Conservation (phyloP, 306 rosid genomes). For the Erythrophleum fordii region DNA sequence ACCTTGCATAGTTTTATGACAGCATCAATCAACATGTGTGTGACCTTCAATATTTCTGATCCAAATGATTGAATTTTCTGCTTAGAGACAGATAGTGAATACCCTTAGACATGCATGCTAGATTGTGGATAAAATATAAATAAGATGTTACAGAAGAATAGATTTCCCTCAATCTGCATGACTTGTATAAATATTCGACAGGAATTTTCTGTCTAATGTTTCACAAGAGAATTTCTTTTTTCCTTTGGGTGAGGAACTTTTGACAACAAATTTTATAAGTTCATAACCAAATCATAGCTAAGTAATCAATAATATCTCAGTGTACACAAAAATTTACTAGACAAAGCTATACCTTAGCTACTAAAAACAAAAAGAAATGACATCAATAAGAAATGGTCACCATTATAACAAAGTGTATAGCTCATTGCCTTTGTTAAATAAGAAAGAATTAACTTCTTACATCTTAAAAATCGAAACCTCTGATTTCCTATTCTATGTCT, state of each 20-base stretch:
- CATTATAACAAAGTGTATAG: background rate
- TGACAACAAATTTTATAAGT: background rate
- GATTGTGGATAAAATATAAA: slow-evolving; percentile 26
- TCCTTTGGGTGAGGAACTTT: background rate
- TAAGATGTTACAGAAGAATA: background rate
- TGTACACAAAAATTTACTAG: background rate
- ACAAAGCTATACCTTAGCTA: background rate
- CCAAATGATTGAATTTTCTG: slow-evolving; percentile 69
- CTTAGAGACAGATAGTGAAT: slow-evolving; percentile 35
- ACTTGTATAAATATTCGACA: background rate
- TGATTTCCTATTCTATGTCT: background rate
- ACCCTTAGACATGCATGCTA: slow-evolving; percentile 18
- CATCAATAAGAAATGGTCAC: background rate
- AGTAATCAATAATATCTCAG: background rate
- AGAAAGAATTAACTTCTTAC: background rate
- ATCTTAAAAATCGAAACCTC: background rate
- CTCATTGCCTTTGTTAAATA: background rate
- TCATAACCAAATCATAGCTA: background rate
- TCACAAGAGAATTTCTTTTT: background rate
- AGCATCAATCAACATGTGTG: slow-evolving; percentile 62
- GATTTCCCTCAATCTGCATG: slow-evolving; percentile 1
- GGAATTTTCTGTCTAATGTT: background rate
- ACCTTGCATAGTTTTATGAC: slow-evolving; percentile 67
- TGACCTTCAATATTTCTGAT: slow-evolving; percentile 60
- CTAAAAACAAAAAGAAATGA: background rate